Percentiles rank a stretch among this genome's conserved stretches.
These are phyloP conservation scores for Oidium heveae DNA, from an alignment of 2,329 filamentous ascomycete genomes.

Conservation along the genomic window DNA sequence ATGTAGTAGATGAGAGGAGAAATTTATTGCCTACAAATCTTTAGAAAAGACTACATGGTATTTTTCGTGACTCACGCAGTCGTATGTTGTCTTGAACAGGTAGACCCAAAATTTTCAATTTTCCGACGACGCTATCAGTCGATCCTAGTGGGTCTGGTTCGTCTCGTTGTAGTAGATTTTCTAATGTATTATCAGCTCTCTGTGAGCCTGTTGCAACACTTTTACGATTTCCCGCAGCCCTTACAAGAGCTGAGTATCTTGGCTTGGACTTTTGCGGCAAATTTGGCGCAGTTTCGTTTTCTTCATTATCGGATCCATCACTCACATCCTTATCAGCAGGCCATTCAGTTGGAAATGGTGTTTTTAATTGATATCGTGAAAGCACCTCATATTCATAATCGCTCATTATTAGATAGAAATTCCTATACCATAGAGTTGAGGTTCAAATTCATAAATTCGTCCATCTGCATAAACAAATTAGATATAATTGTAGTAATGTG, in stretches of 20 bases:
- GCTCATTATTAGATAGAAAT: neutral
- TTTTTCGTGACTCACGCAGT: slow-evolving; percentile 29
- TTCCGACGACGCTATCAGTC: slow-evolving; percentile 61
- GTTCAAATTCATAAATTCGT: no score
- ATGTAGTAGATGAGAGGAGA: slow-evolving; percentile 81
- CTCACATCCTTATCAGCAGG: slow-evolving; percentile 55
- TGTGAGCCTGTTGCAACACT: slow-evolving; percentile 40
- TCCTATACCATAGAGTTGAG: no score
- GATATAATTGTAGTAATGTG: no score
- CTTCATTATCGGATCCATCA: slow-evolving; percentile 37
- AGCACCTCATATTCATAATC: slow-evolving; percentile 46
- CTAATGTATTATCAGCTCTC: slow-evolving; percentile 39
- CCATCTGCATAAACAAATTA: no score
- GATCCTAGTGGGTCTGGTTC: slow-evolving; percentile 82
- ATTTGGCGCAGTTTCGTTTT: slow-evolving; percentile 17
- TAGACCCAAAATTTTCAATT: slow-evolving; percentile 51
- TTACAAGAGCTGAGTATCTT: slow-evolving; percentile 63
- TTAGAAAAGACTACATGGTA: neutral
- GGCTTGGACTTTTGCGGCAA: slow-evolving; percentile 39
- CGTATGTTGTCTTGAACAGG: slow-evolving; percentile 63
- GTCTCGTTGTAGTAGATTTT: slow-evolving; percentile 66
- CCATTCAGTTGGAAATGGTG: slow-evolving; percentile 61
- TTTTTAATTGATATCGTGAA: slow-evolving; percentile 72
- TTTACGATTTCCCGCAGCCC: slow-evolving; percentile 41
- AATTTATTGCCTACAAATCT: slow-evolving; percentile 51